Percentiles rank a stretch among this genome's conserved stretches.
Evolutionary conservation across 768 basidiomycete genomes (phyloP).

Genomic region (Tylopilus rubrobrunneus): DNA sequence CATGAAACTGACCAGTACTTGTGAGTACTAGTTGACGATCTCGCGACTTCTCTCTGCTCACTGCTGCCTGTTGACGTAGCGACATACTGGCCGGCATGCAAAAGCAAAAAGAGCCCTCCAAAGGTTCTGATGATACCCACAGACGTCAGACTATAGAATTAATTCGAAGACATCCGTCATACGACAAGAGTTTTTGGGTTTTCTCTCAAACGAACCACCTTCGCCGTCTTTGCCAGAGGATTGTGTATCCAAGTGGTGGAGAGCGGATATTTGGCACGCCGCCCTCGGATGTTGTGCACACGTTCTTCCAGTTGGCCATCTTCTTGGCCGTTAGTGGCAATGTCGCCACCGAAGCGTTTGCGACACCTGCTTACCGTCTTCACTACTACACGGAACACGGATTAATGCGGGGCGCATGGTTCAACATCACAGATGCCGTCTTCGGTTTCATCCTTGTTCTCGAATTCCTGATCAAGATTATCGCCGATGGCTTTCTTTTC

Average conservation of each 20-base stretch:
- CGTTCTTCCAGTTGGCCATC: constrained; percentile 71
- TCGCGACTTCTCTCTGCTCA: constrained; percentile 3
- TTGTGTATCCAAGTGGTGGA: constrained; percentile 79
- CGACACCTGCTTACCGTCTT: constrained; percentile 81
- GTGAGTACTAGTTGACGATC: constrained; percentile 40
- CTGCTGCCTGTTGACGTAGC: constrained; percentile 31
- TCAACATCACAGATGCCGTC: constrained; percentile 71
- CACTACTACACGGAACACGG: constrained; percentile 63
- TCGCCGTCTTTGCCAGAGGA: constrained; percentile 72
- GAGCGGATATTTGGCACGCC: constrained; percentile 84
- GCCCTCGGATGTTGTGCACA: constrained; percentile 58
- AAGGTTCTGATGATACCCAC: constrained; percentile 57
- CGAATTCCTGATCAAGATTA: constrained; percentile 86
- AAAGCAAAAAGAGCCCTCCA: constrained; percentile 38
- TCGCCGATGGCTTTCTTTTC: constrained; percentile 90
- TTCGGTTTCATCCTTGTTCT: constrained; percentile 69
- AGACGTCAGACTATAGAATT: constrained; percentile 81
- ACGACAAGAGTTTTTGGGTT: constrained; percentile 87
- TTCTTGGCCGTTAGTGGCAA: constrained; percentile 76
- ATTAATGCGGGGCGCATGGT: constrained; percentile 72
- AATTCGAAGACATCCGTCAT: constrained; percentile 83
- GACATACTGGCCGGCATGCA: constrained; percentile 67
- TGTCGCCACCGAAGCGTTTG: constrained; percentile 76
- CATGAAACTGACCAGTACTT: constrained; percentile 71
- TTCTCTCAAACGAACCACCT: constrained; percentile 76